These are phyloP conservation scores for Aegle marmelos DNA, from an alignment of 345 rosid genomes.

Conservation along the genomic window DNA sequence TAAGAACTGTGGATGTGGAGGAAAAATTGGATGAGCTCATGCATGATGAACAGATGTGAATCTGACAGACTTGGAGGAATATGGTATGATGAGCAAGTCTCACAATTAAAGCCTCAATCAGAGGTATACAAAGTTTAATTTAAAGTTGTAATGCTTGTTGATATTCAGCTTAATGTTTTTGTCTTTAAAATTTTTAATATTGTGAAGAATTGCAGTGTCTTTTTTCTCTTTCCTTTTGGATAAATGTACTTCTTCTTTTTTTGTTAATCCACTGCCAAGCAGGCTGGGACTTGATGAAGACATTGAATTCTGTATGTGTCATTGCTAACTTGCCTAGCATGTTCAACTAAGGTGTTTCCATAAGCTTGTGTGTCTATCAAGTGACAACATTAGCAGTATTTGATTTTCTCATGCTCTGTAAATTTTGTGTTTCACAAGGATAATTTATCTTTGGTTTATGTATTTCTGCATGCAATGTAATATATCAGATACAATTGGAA, in stretches of 20 bases:
- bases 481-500: background rate
- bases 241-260: background rate
- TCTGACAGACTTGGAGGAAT: background rate
- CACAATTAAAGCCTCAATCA: background rate
- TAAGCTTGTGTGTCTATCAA: background rate
- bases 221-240: background rate
- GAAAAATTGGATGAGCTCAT: conserved; percentile 25
- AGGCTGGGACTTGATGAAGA: background rate
- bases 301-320: background rate
- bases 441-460: background rate
- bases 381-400: background rate
- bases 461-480: background rate
- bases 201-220: background rate
- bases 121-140: background rate
- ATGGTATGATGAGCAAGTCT: background rate
- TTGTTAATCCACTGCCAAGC: background rate
- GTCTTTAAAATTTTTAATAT: background rate
- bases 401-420: background rate
- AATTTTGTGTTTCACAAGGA: background rate
- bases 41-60: conserved; percentile 20
- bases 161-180: background rate
- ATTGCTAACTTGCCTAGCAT: background rate
- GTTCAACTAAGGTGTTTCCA: background rate
- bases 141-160: background rate
- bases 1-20: conserved; percentile 13